These are phyloP conservation scores for Mucor ambiguus DNA, from an alignment of 371 early-diverging fungal genomes.

Conservation along the genomic window DNA sequence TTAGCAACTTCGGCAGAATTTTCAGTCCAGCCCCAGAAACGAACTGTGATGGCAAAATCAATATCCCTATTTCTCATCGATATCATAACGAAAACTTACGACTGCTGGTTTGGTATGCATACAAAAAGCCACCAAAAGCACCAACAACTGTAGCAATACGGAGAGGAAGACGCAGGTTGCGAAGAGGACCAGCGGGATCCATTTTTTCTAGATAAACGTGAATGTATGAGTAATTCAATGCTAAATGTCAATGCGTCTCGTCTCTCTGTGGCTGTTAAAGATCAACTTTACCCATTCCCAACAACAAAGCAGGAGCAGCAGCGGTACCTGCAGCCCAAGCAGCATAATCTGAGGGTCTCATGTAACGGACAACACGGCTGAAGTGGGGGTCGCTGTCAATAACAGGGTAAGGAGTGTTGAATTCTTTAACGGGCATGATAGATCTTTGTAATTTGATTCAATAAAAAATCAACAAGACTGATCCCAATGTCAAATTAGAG, in stretches of 20 bases:
- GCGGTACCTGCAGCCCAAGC: slow-evolving; percentile 71
- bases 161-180: slow-evolving; percentile 55
- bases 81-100: slow-evolving; percentile 48
- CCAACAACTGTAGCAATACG: slow-evolving; percentile 57
- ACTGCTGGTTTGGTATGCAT: slow-evolving; percentile 67
- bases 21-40: slow-evolving; percentile 95
- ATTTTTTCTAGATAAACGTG: slow-evolving; percentile 35
- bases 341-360: slow-evolving; percentile 82
- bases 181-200: slow-evolving; percentile 50
- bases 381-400: slow-evolving; percentile 84
- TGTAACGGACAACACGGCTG: slow-evolving; percentile 85
- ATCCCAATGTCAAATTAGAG: background rate
- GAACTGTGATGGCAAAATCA: slow-evolving; percentile 51
- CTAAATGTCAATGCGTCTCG: background rate
- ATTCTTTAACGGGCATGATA: slow-evolving; percentile 50
- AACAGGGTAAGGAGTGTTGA: slow-evolving; percentile 61
- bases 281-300: slow-evolving; percentile 68
- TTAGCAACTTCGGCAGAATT: slow-evolving; percentile 80
- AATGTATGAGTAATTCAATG: too few species aligned
- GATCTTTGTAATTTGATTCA: background rate
- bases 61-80: background rate
- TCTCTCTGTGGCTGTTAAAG: background rate
- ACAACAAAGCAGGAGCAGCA: slow-evolving; percentile 74
- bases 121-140: slow-evolving; percentile 71
- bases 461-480: background rate